Conservation (phyloP, 2,329 filamentous ascomycete genomes). For the Cadophora sp. region DNA sequence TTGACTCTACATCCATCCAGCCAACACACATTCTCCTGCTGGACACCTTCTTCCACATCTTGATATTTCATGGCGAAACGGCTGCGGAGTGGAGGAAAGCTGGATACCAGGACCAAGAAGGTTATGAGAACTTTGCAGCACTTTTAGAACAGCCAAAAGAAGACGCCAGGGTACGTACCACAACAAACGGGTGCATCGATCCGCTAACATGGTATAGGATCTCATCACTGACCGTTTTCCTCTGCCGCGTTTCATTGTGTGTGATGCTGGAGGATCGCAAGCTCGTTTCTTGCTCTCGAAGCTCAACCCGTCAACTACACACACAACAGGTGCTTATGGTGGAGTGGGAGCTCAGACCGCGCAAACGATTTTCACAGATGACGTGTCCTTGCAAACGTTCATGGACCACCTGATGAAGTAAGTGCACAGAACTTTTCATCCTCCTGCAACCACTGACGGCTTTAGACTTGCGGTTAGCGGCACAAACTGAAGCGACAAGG, state of each 20-base stretch:
- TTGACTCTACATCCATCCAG: slow-evolving; percentile 96
- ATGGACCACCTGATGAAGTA: slow-evolving; percentile 99
- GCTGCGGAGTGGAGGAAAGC: slow-evolving; percentile 98
- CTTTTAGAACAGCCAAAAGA: slow-evolving; percentile 94
- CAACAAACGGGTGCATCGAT: background rate
- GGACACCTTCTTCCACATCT: slow-evolving; percentile 99
- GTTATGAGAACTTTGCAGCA: slow-evolving; percentile 93
- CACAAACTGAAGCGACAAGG: slow-evolving; percentile 55
- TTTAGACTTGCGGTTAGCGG: slow-evolving; percentile 66
- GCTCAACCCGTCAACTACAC: slow-evolving; percentile 95
- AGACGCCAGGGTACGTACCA: slow-evolving; percentile 79
- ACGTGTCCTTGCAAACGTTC: slow-evolving; percentile 96
- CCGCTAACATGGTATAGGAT: slow-evolving; percentile 63
- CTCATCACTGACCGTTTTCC: slow-evolving; percentile 97
- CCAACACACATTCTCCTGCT: slow-evolving; percentile 91
- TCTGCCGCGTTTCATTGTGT: slow-evolving; percentile 97
- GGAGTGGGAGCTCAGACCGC: slow-evolving; percentile 84
- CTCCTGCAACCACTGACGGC: background rate
- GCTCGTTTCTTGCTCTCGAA: slow-evolving; percentile 97
- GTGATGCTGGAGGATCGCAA: slow-evolving; percentile 97
- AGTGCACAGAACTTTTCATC: slow-evolving; percentile 46
- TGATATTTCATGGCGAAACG: slow-evolving; percentile 98
- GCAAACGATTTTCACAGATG: slow-evolving; percentile 98
- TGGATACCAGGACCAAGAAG: slow-evolving; percentile 96
- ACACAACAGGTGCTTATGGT: slow-evolving; percentile 91